Evolutionary conservation across 805 yeast species (phyloP).

Genomic region (Yarrowia alimentaria): DNA sequence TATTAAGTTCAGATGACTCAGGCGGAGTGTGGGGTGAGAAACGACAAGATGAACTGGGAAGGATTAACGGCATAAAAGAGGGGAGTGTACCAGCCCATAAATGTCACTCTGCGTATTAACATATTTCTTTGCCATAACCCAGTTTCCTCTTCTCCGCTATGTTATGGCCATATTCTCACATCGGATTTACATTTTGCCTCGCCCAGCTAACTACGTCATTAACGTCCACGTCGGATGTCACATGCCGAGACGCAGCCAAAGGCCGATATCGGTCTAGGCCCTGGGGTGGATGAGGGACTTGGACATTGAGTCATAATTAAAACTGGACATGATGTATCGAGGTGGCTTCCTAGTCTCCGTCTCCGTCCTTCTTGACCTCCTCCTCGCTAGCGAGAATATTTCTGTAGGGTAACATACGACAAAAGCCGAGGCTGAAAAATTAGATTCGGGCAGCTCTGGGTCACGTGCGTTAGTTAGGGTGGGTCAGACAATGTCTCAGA

Average conservation of each 20-base stretch:
- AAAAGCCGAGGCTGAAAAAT: too few species aligned
- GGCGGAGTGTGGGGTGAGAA: constrained; percentile 16
- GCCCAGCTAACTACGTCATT: constrained; percentile 14
- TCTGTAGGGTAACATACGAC: too few species aligned
- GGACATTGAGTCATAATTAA: too few species aligned
- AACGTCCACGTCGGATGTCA: constrained; percentile 14
- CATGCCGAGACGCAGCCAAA: constrained; percentile 22
- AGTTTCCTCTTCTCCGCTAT: background rate
- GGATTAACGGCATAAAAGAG: background rate
- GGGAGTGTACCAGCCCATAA: background rate
- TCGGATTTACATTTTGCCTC: background rate
- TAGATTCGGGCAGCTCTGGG: too few species aligned
- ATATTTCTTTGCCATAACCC: background rate
- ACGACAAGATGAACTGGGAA: background rate
- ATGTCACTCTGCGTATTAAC: background rate
- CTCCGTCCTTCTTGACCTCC: too few species aligned
- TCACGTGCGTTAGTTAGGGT: too few species aligned
- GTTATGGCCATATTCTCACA: background rate
- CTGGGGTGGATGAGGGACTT: too few species aligned
- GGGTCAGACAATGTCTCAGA: too few species aligned
- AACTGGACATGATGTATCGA: too few species aligned
- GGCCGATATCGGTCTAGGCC: constrained; percentile 20
- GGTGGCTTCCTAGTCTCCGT: too few species aligned
- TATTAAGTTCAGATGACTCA: constrained; percentile 18
- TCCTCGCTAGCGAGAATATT: too few species aligned